Evolutionary conservation across 2,329 filamentous ascomycete genomes (phyloP).

Genomic region (Microcyclospora tardicrescens): DNA sequence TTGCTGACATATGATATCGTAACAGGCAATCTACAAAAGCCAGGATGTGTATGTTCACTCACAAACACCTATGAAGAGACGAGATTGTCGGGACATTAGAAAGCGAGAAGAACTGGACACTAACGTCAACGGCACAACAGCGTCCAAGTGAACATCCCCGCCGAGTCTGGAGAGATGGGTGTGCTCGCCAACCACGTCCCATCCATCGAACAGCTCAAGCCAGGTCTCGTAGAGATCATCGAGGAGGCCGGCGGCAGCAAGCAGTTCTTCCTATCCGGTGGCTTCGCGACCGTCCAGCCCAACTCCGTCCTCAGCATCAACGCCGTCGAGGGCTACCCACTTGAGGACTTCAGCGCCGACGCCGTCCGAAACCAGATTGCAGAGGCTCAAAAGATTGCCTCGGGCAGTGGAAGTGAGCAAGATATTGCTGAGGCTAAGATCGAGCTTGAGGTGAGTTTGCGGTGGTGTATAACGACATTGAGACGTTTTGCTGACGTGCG

Average conservation of each 20-base stretch:
- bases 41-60: constrained; percentile 51
- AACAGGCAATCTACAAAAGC: constrained; percentile 56
- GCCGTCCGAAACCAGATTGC: constrained; percentile 75
- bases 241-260: constrained; percentile 85
- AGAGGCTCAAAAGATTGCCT: constrained; percentile 91
- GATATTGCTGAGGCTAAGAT: constrained; percentile 99
- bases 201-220: constrained; percentile 97
- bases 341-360: constrained; percentile 93
- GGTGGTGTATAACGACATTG: constrained; percentile 10
- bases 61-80: not conserved
- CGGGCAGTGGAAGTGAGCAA: constrained; percentile 82
- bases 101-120: constrained; percentile 7
- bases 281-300: constrained; percentile 94
- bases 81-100: not conserved
- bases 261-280: constrained; percentile 97
- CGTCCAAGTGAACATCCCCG: constrained; percentile 97
- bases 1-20: constrained; percentile 11
- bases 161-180: constrained; percentile 98
- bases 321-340: constrained; percentile 83
- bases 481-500: not conserved
- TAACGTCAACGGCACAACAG: constrained; percentile 33
- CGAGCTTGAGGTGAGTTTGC: constrained; percentile 71
- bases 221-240: constrained; percentile 85
- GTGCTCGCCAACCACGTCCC: constrained; percentile 98
- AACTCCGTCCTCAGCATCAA: constrained; percentile 95